Conservation (phyloP, 2,329 filamentous ascomycete genomes). For the Ophiostoma pallidulum region DNA sequence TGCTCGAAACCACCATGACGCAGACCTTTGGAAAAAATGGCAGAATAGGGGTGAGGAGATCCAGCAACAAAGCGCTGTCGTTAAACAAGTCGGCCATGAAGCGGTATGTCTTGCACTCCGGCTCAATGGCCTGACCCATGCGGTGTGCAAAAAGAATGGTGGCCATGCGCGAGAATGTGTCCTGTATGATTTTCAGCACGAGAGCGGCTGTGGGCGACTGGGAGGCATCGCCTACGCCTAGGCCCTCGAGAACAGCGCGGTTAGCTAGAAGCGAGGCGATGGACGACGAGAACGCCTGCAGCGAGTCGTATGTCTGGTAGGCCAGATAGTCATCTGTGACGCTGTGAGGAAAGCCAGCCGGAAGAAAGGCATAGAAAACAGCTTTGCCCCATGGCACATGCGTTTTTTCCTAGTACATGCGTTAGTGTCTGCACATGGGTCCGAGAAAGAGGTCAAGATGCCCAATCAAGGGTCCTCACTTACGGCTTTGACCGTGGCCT, state of each 20-base stretch:
- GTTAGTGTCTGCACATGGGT: background rate
- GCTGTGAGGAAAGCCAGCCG: slow-evolving; percentile 78
- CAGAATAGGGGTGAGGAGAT: slow-evolving; percentile 69
- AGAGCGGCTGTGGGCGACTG: slow-evolving; percentile 74
- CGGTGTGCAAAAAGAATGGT: slow-evolving; percentile 81
- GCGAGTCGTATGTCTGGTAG: slow-evolving; percentile 62
- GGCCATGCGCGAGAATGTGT: slow-evolving; percentile 68
- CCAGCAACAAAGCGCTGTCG: slow-evolving; percentile 76
- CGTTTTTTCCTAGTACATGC: slow-evolving; percentile 24
- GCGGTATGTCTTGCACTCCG: slow-evolving; percentile 83
- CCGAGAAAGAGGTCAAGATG: background rate
- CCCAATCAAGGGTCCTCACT: slow-evolving; percentile 9
- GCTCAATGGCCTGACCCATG: slow-evolving; percentile 73
- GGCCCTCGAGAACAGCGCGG: slow-evolving; percentile 65
- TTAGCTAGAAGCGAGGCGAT: slow-evolving; percentile 73
- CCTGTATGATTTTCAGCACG: slow-evolving; percentile 72
- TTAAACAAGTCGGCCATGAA: slow-evolving; percentile 84
- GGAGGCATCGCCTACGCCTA: slow-evolving; percentile 75
- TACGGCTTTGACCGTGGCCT: slow-evolving; percentile 20
- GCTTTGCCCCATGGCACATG: slow-evolving; percentile 28
- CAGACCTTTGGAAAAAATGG: slow-evolving; percentile 42
- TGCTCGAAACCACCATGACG: slow-evolving; percentile 41
- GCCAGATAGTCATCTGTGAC: slow-evolving; percentile 77
- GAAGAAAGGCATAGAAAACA: slow-evolving; percentile 65
- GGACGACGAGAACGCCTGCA: slow-evolving; percentile 76